Conservation (phyloP, 495 filamentous ascomycete species). For the Hypoxylon rickii region DNA sequence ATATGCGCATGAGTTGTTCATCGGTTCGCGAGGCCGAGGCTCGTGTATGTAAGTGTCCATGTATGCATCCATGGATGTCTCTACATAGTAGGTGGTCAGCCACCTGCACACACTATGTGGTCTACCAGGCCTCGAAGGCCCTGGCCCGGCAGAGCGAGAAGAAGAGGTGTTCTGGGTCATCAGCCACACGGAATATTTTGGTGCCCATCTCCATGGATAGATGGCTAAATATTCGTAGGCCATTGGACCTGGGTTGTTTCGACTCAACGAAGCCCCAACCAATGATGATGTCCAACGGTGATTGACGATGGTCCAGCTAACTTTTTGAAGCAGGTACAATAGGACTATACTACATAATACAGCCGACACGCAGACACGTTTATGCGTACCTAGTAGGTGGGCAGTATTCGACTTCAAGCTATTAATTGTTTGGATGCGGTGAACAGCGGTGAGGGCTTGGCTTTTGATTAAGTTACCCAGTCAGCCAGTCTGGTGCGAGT, state of each 20-base stretch:
- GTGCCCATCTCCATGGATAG: constrained; percentile 7
- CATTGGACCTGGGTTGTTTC: constrained; percentile 28
- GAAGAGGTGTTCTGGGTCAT: constrained; percentile 19
- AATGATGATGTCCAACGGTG: constrained; percentile 11
- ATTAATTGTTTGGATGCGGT: constrained; percentile 1
- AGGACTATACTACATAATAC: too few relatives aligned
- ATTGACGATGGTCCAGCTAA: background rate
- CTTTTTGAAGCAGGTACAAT: background rate
- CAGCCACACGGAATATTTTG: constrained; percentile 30
- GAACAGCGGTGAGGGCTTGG: constrained; percentile 32
- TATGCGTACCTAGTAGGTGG: too few relatives aligned
- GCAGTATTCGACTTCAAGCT: constrained; percentile 10
- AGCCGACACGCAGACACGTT: background rate
- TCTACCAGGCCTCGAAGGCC: constrained; percentile 21
- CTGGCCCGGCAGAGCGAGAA: background rate
- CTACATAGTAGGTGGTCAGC: constrained; percentile 17
- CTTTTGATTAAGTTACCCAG: background rate
- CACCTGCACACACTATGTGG: constrained; percentile 27
- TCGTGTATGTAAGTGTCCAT: background rate
- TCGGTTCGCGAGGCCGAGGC: constrained; percentile 10
- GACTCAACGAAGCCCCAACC: constrained; percentile 15
- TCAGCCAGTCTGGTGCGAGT: constrained; percentile 1
- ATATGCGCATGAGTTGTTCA: constrained; percentile 25
- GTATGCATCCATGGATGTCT: too few relatives aligned
- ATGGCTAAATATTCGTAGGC: background rate